Conservation (phyloP, 2,329 filamentous ascomycete genomes). For the Teratosphaeria epicoccoides region DNA sequence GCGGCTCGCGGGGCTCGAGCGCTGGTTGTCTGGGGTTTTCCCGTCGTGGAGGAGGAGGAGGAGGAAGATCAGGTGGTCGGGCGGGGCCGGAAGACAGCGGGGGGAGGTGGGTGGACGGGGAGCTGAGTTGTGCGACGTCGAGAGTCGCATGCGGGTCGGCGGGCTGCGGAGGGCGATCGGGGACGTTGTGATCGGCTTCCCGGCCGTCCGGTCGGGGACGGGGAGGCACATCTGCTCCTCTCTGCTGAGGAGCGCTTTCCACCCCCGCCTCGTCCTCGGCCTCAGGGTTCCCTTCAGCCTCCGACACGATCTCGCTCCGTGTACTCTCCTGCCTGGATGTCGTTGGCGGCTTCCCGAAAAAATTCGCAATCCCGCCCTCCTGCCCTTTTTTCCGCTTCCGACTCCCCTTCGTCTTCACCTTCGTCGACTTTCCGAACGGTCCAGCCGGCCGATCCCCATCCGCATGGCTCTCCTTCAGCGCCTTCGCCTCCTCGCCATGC, state of each 20-base stretch:
- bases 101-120: background rate
- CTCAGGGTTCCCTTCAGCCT: constrained; percentile 5
- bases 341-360: constrained; percentile 20
- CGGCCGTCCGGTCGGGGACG: background rate
- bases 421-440: background rate
- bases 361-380: constrained; percentile 25
- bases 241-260: background rate
- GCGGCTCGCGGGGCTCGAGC: background rate
- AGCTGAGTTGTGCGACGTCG: background rate
- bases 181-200: background rate
- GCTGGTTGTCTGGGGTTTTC: background rate
- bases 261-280: background rate
- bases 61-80: background rate
- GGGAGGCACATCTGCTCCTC: background rate
- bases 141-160: background rate
- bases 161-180: background rate
- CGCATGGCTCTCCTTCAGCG: constrained; percentile 26
- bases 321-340: constrained; percentile 7
- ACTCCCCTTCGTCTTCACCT: constrained; percentile 12
- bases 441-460: background rate
- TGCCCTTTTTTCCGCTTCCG: constrained; percentile 27
- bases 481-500: constrained; percentile 48
- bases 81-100: background rate
- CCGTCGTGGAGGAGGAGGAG: no score
- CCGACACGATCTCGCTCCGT: constrained; percentile 4